Base-by-base conservation (phyloP, 257 asterid genomes). In the Scutellaria minor region DNA sequence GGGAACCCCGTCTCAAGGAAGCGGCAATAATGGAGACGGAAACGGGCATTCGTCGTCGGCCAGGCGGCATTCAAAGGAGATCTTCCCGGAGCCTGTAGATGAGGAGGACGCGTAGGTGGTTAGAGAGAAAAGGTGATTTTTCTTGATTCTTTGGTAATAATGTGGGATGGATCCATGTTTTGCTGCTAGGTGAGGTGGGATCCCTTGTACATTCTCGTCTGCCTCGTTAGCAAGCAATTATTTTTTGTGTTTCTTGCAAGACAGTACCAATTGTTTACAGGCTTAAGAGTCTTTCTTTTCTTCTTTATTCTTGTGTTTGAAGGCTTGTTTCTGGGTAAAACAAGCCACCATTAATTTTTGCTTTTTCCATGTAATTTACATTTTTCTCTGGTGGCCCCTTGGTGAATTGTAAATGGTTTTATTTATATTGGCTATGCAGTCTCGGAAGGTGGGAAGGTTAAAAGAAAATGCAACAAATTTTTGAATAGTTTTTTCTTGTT, bases 51-150 rank as follows among this genome's bases (percentile, higher is more conserved):
- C 88, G 4, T 83, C 83, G 0, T 83, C 90, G 1, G 79, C 86
- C 0, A 88, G 94, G 54, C 79, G 88, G 62, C 88, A 85, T 14
- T 89, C 98, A 0, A 86, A 78, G 83, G 98, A 93, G 70, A 91
- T 91, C 18, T 87, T 91, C 66, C 97, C 96, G 0, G 96, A 89
- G 70, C 97, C 97, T 0, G 9, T 84, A 82, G 87, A 88, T 1
- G 88, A 60, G 57, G 68, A 75, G 9, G 85, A 74, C 13, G 81
- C 44, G 64, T 62, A 62, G 24, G 74, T 66, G 82, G 48, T 73
- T 83, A 80, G 82, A 70, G 10, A 27, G 48, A 18, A 64, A 59
- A 74, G 77, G 69, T 46, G 50, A 72, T 66, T 74, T 62, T 71
- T 71, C 31, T 70, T 64, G 59, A 88, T 90, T 90, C 88, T 87